Evolutionary conservation across 352 stramenopile species (phyloP), one percentile per base, ranked within the genome.

Genomic region (Phytophthora pseudosyringae): DNA sequence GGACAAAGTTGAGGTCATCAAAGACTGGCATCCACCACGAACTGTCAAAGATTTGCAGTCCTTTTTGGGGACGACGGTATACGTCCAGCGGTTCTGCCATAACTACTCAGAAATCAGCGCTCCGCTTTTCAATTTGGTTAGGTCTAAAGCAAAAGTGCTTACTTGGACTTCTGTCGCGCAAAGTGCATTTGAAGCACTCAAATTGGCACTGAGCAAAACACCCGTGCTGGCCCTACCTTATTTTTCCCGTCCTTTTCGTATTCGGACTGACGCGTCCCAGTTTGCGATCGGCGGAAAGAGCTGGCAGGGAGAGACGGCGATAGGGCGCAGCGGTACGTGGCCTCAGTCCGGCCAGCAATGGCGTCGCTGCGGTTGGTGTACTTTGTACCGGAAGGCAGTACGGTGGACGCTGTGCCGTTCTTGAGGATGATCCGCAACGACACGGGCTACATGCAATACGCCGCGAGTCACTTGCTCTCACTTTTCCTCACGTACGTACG

Each of bases 381-480:
- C 58, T 94, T 95, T 71, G 74, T 93, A 6, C 73, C 84, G 6
- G 85, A 93, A 63, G 83, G 85, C 29, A 87, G 83, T 25, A 77
- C 73, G 13, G 73, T 95, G 35, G 88, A 95, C 54, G 84, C 86
- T 10, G 83, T 84, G 18, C 84, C 88, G 26, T 94, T 94, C 55
- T 73, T 95, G 43, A 78, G 88, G 59, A 83, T 95, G 77, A 81
- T 95, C 28, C 86, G 86, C 58, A 93, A 91, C 35, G 86, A 94
- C 60, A 90, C 86, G 16, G 88, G 88, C 47, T 95, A 95, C 66
- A 78, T 90, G 67, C 86, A 94, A 70, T 93, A 90, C 55, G 88
- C 88, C 13, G 88, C 88, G 5, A 88, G 78, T 31, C 84, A 89
- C 56, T 61, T 94, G 59, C 66, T 95, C 16, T 86, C 88, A n/a